Conservation (phyloP, 768 basidiomycete genomes). For the Cubamyces sp. region DNA sequence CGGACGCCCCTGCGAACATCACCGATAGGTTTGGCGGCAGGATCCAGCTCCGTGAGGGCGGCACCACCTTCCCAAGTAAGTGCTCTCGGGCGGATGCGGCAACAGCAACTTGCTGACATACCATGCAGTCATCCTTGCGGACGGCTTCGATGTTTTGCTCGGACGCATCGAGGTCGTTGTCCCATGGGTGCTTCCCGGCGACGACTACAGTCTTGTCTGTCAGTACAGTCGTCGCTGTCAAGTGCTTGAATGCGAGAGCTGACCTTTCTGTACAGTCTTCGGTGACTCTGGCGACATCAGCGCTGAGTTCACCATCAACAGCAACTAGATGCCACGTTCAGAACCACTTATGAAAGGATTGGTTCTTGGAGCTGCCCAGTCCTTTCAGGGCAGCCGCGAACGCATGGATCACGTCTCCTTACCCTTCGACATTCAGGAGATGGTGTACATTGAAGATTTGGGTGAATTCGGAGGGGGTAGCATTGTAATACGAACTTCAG, state of each 20-base stretch:
- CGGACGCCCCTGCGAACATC: conserved; percentile 41
- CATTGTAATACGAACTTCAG: too few relatives aligned
- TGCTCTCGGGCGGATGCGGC: neutral
- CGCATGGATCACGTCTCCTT: too few relatives aligned
- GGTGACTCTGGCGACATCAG: conserved; percentile 52
- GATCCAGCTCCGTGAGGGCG: conserved; percentile 25
- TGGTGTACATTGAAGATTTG: too few relatives aligned
- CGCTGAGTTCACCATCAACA: conserved; percentile 40
- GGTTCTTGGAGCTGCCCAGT: too few relatives aligned
- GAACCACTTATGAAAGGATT: neutral
- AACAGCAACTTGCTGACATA: neutral
- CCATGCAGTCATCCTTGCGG: conserved; percentile 35
- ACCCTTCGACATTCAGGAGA: too few relatives aligned
- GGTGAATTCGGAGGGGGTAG: too few relatives aligned
- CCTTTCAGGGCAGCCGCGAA: too few relatives aligned
- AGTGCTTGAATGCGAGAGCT: too few relatives aligned
- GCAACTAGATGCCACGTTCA: neutral
- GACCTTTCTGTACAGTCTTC: conserved; percentile 40
- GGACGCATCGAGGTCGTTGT: conserved; percentile 41
- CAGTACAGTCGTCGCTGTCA: conserved; percentile 26
- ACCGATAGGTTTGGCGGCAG: conserved; percentile 36
- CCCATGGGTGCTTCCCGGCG: conserved; percentile 36
- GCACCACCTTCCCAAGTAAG: conserved; percentile 35
- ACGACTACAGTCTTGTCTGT: conserved; percentile 43
- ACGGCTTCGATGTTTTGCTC: conserved; percentile 38